Evolutionary conservation across 345 rosid species (phyloP), one percentile per base, ranked within the genome.

Genomic region (Pelargonium nanum): DNA sequence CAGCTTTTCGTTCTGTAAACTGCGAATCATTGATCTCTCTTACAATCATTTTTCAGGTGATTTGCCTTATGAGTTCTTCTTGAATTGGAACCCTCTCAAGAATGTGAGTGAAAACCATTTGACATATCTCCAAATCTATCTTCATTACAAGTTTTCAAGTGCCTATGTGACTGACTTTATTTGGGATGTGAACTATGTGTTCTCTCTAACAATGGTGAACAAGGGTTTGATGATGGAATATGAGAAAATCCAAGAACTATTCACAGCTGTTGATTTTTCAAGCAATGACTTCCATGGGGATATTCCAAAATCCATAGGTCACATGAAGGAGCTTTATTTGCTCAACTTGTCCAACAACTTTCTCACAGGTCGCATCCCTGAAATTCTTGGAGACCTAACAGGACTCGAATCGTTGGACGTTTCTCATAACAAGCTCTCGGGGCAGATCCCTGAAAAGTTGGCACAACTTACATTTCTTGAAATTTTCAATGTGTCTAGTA

Each of bases 401-500:
- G 16, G 48, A 12, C 48, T 40, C 13, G 48, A 40, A 40, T 40
- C 48, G 16, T 40, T 40, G 48, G 48, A 40, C 48, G 16, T 40
- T 15, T 40, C 48, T 40, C 15, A 40, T 9, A 40, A 40, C 48
- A 40, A 40, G 48, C 48, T 40, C 15, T 40, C 48, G 2, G 48
- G 48, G 2, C 48, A 40, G 48, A 40, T 40, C 15, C 48, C 48
- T 40, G 0, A 40, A 17, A 8, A 40, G 16, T 17, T 40, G 48
- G 48, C 48, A 6, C 48, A 40, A 12, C 48, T 40, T 17, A 40
- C 26, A 61, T 24, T 24, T 55, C 40, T 15, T 30, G 55, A 61
- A 1, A 13, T 22, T 0, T 0, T 7, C 19, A 5, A 24, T 0
- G 0, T 0, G 0, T 0, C 0, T 23, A 45, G 24, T 0, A 0